Evolutionary conservation across 148 eudicot genomes (phyloP).

Genomic region (Cornus florida): DNA sequence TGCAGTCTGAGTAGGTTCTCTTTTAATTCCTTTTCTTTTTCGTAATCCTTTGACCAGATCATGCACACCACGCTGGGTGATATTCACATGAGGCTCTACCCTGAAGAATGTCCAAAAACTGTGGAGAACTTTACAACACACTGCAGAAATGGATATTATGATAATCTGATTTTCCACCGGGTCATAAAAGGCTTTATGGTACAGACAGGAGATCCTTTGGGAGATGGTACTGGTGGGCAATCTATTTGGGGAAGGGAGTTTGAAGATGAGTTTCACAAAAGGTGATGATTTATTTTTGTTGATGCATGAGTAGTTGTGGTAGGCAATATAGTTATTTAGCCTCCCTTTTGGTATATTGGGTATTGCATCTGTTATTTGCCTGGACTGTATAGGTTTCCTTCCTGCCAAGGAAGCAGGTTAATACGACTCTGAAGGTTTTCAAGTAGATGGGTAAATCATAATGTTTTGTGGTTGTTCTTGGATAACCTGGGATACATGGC

Average conservation of each 20-base stretch:
- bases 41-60: constrained; percentile 42
- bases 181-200: constrained; percentile 97
- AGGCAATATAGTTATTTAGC: not conserved
- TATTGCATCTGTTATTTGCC: no score
- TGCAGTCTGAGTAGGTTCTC: not conserved
- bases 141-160: constrained; percentile 97
- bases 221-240: constrained; percentile 99
- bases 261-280: constrained; percentile 98
- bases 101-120: constrained; percentile 98
- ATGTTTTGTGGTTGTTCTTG: no score
- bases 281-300: constrained; percentile 38
- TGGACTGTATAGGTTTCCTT: no score
- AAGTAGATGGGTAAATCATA: no score
- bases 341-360: not conserved
- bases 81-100: constrained; percentile 92
- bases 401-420: no score
- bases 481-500: no score
- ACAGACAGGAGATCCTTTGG: constrained; percentile 99
- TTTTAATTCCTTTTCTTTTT: not conserved
- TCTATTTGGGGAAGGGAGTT: constrained; percentile 99
- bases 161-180: constrained; percentile 93
- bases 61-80: constrained; percentile 96
- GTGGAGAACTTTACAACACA: constrained; percentile 99
- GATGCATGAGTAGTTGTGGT: not conserved
- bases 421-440: no score